Evolutionary conservation across 306 rosid genomes (phyloP), one percentile per base, ranked within the genome.

Genomic region (Acmispon strigosus): DNA sequence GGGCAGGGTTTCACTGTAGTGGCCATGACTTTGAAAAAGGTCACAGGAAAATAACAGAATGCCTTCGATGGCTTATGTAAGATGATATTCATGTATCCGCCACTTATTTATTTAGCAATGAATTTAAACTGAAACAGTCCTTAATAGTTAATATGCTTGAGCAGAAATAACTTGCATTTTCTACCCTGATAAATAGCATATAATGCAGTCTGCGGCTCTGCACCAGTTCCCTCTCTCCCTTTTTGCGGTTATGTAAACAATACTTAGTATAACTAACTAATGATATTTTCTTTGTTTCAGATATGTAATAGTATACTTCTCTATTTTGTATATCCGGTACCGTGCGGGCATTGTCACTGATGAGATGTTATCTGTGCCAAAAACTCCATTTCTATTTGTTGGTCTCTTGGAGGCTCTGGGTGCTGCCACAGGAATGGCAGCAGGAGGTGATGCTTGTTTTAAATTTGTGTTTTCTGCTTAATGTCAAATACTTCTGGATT

Each of bases 401-500:
- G 98, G 98, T 61, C 92, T 92, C 58, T 78, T 92, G 89, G 98
- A 92, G 75, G 98, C 98, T 76, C 89, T 92, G 36, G 98, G 70
- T 74, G 94, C 98, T 76, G 98, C 89, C n/a, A 87, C 94, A 37
- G 98, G 98, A 88, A 92, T 92, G 98, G 98, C 98, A 16, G 94
- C 98, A 48, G 96, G 86, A 79, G 89, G 98, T 92, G 81, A 69
- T 48, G 24, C 55, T 66, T 51, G 58, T 76, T 29, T 44, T 62
- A 16, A 20, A 20, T 62, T 62, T 73, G n/a, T 50, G n/a, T 34
- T 61, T 60, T 55, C 61, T 73, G 34, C 62, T 62, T 37, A 29
- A 9, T 60, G 49, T 60, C 39, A 47, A 59, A 34, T 47, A 51
- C 17, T 47, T 71, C 51, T 34, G 69, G 42, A 27, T 48, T 72